These are phyloP conservation scores for Starmerella stellata DNA, from an alignment of 805 yeast genomes.

Conservation along the genomic window DNA sequence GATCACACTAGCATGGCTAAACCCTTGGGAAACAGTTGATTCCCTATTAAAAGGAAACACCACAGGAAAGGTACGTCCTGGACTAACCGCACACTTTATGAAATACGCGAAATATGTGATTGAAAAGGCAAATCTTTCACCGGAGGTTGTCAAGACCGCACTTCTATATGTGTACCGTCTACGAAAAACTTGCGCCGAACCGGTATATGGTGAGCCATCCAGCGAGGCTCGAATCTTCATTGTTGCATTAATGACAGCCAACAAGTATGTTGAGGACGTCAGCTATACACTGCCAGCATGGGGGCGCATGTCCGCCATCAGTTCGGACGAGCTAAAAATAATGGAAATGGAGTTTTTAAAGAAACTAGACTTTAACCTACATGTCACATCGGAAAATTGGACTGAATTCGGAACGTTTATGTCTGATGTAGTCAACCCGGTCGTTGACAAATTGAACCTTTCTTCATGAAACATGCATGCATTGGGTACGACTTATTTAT, in stretches of 20 bases:
- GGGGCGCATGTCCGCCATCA: slow-evolving; percentile 73
- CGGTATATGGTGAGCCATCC: slow-evolving; percentile 19
- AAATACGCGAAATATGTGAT: slow-evolving; percentile 19
- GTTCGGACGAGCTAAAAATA: slow-evolving; percentile 35
- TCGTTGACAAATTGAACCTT: slow-evolving; percentile 1
- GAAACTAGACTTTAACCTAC: slow-evolving; percentile 39
- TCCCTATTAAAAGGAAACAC: background rate
- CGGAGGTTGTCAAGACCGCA: slow-evolving; percentile 21
- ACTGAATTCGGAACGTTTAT: slow-evolving; percentile 13
- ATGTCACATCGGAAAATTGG: slow-evolving; percentile 23
- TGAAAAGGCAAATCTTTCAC: slow-evolving; percentile 20
- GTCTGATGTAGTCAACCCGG: slow-evolving; percentile 1
- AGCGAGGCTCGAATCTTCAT: slow-evolving; percentile 30
- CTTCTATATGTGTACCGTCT: slow-evolving; percentile 21
- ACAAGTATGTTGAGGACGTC: slow-evolving; percentile 83
- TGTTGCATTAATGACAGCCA: slow-evolving; percentile 58
- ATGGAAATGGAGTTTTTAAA: slow-evolving; percentile 54
- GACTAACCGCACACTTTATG: slow-evolving; percentile 13
- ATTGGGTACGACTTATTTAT: too few relatives aligned
- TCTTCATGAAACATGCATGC: background rate
- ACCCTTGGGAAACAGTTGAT: slow-evolving; percentile 4
- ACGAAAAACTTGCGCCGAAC: slow-evolving; percentile 14
- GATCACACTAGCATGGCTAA: slow-evolving; percentile 9
- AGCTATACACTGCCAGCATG: slow-evolving; percentile 82
- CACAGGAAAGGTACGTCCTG: background rate